Conservation (phyloP, 2,329 filamentous ascomycete species). For the Aspergillus intermedius region DNA sequence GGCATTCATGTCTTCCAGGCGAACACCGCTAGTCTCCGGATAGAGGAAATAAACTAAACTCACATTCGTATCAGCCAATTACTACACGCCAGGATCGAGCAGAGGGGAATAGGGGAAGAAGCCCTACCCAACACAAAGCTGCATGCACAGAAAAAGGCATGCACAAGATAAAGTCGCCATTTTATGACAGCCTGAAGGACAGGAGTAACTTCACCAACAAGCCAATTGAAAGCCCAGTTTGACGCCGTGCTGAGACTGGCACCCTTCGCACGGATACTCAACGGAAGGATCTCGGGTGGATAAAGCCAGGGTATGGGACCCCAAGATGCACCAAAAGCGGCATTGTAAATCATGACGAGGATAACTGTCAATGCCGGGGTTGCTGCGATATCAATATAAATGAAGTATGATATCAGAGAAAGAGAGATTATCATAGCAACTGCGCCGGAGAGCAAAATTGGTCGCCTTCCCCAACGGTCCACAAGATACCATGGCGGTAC, state of each 20-base stretch:
- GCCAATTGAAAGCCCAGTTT: constrained; percentile 98
- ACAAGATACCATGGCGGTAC: constrained; percentile 97
- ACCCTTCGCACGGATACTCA: constrained; percentile 95
- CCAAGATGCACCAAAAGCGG: constrained; percentile 95
- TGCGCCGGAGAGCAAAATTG: constrained; percentile 84
- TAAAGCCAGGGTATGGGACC: constrained; percentile 97
- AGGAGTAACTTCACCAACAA: constrained; percentile 92
- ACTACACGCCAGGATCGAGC: neutral
- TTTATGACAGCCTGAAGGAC: constrained; percentile 85
- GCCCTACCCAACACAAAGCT: constrained; percentile 92
- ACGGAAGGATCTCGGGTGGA: constrained; percentile 93
- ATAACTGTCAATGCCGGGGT: constrained; percentile 83
- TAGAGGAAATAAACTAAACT: constrained; percentile 90
- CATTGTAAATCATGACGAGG: constrained; percentile 98
- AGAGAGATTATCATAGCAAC: constrained; percentile 83
- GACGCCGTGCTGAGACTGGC: constrained; percentile 92
- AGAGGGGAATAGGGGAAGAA: neutral
- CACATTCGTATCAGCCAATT: neutral
- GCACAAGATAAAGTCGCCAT: constrained; percentile 90
- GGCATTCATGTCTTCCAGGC: constrained; percentile 92
- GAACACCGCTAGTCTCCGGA: constrained; percentile 90
- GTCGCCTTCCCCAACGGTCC: constrained; percentile 80
- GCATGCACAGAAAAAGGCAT: constrained; percentile 92
- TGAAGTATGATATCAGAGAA: constrained; percentile 88
- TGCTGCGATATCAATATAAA: constrained; percentile 69